These are phyloP conservation scores for Blastobotrys persicus DNA, from an alignment of 1,139 yeast genomes.

Conservation along the genomic window DNA sequence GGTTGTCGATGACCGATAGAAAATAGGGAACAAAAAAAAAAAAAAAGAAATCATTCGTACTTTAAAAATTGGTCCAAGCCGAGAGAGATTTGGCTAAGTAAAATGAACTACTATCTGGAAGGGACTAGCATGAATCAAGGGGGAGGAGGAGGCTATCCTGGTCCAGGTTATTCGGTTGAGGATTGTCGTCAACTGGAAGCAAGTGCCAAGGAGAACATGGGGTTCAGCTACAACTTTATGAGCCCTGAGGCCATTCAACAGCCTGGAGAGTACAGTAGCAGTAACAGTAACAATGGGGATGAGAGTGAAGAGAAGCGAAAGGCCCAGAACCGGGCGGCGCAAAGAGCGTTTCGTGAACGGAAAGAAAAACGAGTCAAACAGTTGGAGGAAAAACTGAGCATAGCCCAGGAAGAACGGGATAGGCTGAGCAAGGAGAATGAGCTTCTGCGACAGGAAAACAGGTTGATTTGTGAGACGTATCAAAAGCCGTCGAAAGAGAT, in stretches of 20 bases:
- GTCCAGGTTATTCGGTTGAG: background rate
- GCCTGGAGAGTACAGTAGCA: conserved; percentile 2
- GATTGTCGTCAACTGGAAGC: background rate
- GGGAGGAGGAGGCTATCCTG: background rate
- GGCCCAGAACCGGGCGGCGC: conserved; percentile 88
- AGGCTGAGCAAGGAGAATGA: conserved; percentile 55
- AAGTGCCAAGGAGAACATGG: background rate
- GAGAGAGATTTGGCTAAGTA: too few species aligned
- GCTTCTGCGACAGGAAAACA: conserved; percentile 51
- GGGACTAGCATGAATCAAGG: background rate
- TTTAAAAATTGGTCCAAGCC: too few species aligned
- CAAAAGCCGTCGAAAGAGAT: conserved; percentile 37
- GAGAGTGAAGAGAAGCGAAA: conserved; percentile 51
- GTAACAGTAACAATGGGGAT: conserved; percentile 6
- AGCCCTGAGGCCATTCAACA: background rate
- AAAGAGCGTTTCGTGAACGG: conserved; percentile 83
- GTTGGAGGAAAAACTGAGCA: conserved; percentile 56
- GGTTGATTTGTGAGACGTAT: conserved; percentile 58
- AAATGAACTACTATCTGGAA: conserved; percentile 2
- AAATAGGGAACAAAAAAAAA: too few species aligned
- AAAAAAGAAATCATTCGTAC: too few species aligned
- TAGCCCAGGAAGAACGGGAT: conserved; percentile 59
- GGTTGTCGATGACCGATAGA: too few species aligned
- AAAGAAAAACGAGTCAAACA: conserved; percentile 73
- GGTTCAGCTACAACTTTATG: background rate